Percentiles rank a stretch among this genome's conserved stretches.
phyloP scores from a whole-genome alignment of 2,329 filamentous ascomycete genomes.

The Venturia nashicola region DNA sequence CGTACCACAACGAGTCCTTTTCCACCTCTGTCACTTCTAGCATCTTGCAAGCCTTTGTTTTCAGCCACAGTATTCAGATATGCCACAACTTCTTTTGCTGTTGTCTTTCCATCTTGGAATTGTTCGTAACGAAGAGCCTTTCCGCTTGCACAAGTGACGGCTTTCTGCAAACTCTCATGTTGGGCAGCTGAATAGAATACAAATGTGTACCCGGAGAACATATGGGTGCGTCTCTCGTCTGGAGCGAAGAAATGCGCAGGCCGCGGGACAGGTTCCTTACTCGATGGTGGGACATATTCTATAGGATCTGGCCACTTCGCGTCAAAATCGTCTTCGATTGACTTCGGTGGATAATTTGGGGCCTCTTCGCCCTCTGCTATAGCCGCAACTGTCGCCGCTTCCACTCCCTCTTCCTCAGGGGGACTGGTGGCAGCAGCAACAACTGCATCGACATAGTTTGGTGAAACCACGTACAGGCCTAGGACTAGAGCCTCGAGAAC shows the following conservation, averaged over 20 bases:
- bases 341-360: slow-evolving; percentile 33
- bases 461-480: slow-evolving; percentile 63
- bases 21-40: slow-evolving; percentile 48
- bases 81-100: slow-evolving; percentile 61
- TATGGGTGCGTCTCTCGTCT: slow-evolving; percentile 47
- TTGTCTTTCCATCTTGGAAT: slow-evolving; percentile 45
- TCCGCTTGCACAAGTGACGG: slow-evolving; percentile 67
- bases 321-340: slow-evolving; percentile 52
- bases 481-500: slow-evolving; percentile 79
- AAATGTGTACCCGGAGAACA: slow-evolving; percentile 84
- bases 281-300: slow-evolving; percentile 59
- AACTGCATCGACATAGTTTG: slow-evolving; percentile 62
- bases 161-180: slow-evolving; percentile 60
- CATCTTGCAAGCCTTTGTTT: slow-evolving; percentile 55
- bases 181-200: slow-evolving; percentile 71
- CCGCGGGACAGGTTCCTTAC: slow-evolving; percentile 61
- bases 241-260: slow-evolving; percentile 61
- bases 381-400: not conserved
- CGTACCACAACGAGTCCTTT: slow-evolving; percentile 70
- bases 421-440: slow-evolving; percentile 42
- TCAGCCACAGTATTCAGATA: slow-evolving; percentile 66
- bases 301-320: slow-evolving; percentile 64
- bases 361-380: slow-evolving; percentile 21
- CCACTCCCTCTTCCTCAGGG: not conserved
- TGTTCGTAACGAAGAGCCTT: slow-evolving; percentile 63